These are phyloP conservation scores for Cucumis melo DNA, from an alignment of 306 rosid genomes.

Conservation along the genomic window DNA sequence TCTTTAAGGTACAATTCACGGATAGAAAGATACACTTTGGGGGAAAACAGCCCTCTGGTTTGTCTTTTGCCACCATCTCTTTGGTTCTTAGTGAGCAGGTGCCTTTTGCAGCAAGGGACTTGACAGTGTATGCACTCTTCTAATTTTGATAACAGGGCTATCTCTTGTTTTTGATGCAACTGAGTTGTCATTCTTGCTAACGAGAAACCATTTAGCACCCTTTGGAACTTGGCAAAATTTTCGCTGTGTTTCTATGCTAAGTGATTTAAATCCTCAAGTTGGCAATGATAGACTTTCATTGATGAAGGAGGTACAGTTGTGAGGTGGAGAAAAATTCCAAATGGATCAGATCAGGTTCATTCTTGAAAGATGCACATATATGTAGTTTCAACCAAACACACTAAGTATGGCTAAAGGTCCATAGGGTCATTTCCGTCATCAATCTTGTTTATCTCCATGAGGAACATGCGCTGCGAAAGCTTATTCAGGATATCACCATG, in stretches of 20 bases:
- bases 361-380: neutral
- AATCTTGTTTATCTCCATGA: neutral
- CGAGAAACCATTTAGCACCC: neutral
- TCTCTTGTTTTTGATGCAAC: constrained; percentile 2
- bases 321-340: neutral
- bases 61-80: constrained; percentile 59
- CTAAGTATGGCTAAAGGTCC: neutral
- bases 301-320: neutral
- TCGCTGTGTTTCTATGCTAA: neutral
- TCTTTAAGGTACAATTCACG: constrained; percentile 72
- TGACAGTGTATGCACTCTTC: constrained; percentile 54
- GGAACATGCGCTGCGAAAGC: neutral
- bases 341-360: neutral
- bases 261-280: neutral
- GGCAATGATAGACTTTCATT: neutral
- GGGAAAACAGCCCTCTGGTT: constrained; percentile 84
- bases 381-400: neutral
- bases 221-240: neutral
- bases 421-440: neutral
- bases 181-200: constrained; percentile 12
- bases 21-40: constrained; percentile 67
- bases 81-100: constrained; percentile 70
- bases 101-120: constrained; percentile 58
- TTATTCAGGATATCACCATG: neutral
- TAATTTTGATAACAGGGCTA: constrained; percentile 9